Conservation (phyloP, 495 filamentous ascomycete species). For the Jackrogersella multiformis region DNA sequence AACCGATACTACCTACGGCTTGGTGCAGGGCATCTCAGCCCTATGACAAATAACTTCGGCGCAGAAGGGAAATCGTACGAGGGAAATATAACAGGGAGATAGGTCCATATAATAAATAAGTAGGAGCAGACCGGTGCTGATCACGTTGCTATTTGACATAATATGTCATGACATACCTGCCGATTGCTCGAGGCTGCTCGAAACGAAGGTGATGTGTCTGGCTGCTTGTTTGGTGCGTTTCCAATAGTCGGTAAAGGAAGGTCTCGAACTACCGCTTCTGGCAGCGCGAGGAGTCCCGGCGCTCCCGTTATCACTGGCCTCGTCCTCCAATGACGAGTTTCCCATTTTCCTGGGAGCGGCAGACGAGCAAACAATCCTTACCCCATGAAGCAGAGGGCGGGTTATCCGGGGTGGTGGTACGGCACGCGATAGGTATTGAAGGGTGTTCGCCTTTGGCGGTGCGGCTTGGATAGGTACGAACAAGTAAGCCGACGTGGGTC, state of each 20-base stretch:
- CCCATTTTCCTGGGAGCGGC: slow-evolving; percentile 17
- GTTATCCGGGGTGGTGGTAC: slow-evolving; percentile 16
- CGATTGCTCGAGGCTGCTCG: slow-evolving; percentile 37
- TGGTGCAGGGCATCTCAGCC: slow-evolving; percentile 27
- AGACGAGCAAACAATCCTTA: background rate
- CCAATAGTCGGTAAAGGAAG: slow-evolving; percentile 52
- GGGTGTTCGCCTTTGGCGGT: slow-evolving; percentile 11
- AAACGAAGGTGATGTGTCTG: slow-evolving; percentile 49
- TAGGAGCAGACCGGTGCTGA: background rate
- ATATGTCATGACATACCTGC: slow-evolving; percentile 33
- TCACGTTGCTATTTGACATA: background rate
- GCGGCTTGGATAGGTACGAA: slow-evolving; percentile 14
- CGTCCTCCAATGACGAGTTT: slow-evolving; percentile 24
- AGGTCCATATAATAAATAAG: background rate
- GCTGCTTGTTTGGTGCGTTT: slow-evolving; percentile 47
- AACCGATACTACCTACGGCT: slow-evolving; percentile 26
- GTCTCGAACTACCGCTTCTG: slow-evolving; percentile 31
- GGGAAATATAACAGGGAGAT: no score
- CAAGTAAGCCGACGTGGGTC: slow-evolving; percentile 20
- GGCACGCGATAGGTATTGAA: slow-evolving; percentile 23
- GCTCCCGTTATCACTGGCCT: background rate
- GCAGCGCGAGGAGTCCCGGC: background rate
- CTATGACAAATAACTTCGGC: slow-evolving; percentile 34
- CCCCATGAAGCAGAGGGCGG: slow-evolving; percentile 7
- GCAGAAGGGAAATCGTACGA: slow-evolving; percentile 1